phyloP scores from a whole-genome alignment of 176 grass and related monocot species.

The Aegilops bicornis region DNA sequence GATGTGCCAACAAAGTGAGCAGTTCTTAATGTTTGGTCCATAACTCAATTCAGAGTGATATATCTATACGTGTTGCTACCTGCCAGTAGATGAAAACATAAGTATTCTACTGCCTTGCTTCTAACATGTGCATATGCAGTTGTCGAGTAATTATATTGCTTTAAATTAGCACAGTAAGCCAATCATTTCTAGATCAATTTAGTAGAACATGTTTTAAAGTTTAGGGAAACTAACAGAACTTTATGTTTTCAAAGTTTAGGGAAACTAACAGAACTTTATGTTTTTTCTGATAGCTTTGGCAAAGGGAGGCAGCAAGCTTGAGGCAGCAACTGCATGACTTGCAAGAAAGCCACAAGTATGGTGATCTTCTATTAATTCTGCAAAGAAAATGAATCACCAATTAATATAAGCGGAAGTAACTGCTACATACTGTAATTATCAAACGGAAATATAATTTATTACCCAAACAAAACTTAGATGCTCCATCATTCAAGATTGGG shows the following conservation, averaged over 20 bases:
- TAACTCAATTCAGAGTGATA: conserved; percentile 12
- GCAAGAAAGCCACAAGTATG: conserved; percentile 74
- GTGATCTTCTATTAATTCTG: conserved; percentile 43
- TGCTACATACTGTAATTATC: background rate
- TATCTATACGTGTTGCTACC: background rate
- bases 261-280: conserved; percentile 25
- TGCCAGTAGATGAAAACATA: background rate
- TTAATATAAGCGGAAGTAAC: background rate
- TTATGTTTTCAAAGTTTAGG: conserved; percentile 11
- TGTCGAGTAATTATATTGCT: conserved; percentile 1
- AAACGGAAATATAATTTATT: background rate
- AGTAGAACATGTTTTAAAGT: background rate
- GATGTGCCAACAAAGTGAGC: background rate
- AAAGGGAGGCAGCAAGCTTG: conserved; percentile 75
- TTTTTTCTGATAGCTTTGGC: conserved; percentile 54
- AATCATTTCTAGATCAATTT: conserved; percentile 5
- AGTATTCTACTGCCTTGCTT: background rate
- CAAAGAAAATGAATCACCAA: conserved; percentile 17
- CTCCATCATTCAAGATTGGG: background rate
- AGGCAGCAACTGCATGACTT: conserved; percentile 81
- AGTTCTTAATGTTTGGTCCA: background rate
- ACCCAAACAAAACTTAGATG: background rate
- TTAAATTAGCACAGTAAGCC: background rate
- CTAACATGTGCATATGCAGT: background rate
- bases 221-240: conserved; percentile 22